phyloP scores from a whole-genome alignment of 2,329 filamentous ascomycete species.

The Diaporthe velutina region DNA sequence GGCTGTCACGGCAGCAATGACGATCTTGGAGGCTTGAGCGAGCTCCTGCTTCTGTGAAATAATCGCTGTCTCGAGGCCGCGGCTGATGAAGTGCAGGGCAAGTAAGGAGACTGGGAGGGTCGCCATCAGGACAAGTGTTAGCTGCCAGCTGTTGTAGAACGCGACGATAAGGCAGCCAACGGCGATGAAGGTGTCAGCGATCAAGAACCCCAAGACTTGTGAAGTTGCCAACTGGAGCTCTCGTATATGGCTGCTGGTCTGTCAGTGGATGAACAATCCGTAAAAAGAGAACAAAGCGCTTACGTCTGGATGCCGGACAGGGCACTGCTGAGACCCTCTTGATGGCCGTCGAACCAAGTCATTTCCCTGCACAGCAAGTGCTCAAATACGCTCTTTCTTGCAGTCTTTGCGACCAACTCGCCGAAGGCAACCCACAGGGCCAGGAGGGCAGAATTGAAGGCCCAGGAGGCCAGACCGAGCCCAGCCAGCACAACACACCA shows the following conservation, averaged over 20 bases:
- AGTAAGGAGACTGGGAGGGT: slow-evolving; percentile 77
- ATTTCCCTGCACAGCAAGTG: slow-evolving; percentile 80
- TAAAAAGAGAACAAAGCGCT: slow-evolving; percentile 47
- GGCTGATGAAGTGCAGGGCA: slow-evolving; percentile 71
- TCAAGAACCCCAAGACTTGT: slow-evolving; percentile 79
- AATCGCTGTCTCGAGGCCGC: slow-evolving; percentile 74
- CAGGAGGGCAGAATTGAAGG: slow-evolving; percentile 76
- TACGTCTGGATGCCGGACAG: slow-evolving; percentile 81
- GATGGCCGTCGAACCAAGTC: slow-evolving; percentile 83
- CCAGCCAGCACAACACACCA: slow-evolving; percentile 74
- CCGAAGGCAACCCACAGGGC: slow-evolving; percentile 82
- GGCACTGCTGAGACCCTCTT: slow-evolving; percentile 79
- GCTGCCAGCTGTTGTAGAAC: slow-evolving; percentile 84
- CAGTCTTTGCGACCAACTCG: slow-evolving; percentile 80
- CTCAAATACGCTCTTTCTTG: slow-evolving; percentile 74
- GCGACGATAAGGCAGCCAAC: slow-evolving; percentile 78
- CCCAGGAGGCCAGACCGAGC: slow-evolving; percentile 75
- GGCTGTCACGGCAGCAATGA: slow-evolving; percentile 76
- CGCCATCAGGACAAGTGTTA: slow-evolving; percentile 83
- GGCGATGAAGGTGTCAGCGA: slow-evolving; percentile 75
- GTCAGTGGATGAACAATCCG: background rate
- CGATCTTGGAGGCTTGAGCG: slow-evolving; percentile 77
- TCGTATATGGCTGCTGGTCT: slow-evolving; percentile 76
- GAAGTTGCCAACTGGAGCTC: slow-evolving; percentile 87
- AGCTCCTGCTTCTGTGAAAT: slow-evolving; percentile 77